Percentiles rank a stretch among this genome's conserved stretches.
Evolutionary conservation across 1,284 basidiomycete species (phyloP).

Genomic region (Ceratobasidium sp.): DNA sequence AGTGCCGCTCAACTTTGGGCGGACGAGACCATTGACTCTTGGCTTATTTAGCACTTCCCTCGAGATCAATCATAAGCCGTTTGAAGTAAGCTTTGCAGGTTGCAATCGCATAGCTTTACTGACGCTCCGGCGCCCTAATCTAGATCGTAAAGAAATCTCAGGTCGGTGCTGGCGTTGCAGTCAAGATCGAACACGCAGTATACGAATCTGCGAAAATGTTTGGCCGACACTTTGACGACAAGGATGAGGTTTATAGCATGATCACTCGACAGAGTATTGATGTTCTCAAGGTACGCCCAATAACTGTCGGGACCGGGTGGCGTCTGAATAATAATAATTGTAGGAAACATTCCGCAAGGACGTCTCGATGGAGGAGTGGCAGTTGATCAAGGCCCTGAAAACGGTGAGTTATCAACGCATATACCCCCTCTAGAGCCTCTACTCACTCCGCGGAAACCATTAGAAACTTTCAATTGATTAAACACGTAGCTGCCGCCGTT

Average conservation of each 20-base stretch:
- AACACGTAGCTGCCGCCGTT: background rate
- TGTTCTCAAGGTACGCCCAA: slow-evolving; percentile 75
- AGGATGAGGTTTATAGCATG: slow-evolving; percentile 91
- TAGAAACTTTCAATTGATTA: slow-evolving; percentile 36
- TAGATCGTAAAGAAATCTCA: slow-evolving; percentile 91
- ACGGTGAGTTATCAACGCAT: slow-evolving; percentile 59
- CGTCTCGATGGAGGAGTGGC: slow-evolving; percentile 92
- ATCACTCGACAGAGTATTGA: slow-evolving; percentile 94
- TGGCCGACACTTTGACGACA: slow-evolving; percentile 94
- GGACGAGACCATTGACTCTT: background rate
- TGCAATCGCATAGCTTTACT: background rate
- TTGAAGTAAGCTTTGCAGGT: slow-evolving; percentile 62
- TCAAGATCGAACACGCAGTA: slow-evolving; percentile 97
- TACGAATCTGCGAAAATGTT: slow-evolving; percentile 96
- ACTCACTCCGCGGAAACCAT: background rate
- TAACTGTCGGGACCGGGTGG: slow-evolving; percentile 38
- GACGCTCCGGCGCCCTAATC: slow-evolving; percentile 36
- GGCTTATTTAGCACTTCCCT: slow-evolving; percentile 77
- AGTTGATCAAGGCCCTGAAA: slow-evolving; percentile 92
- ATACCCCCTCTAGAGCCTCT: background rate
- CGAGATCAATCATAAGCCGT: slow-evolving; percentile 90
- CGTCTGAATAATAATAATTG: slow-evolving; percentile 33
- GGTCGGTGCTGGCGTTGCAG: slow-evolving; percentile 93
- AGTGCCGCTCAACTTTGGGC: slow-evolving; percentile 50
- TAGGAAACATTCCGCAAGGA: slow-evolving; percentile 88